These are phyloP conservation scores for Elaeis guineensis DNA, from an alignment of 176 grass and related monocot species.

Conservation along the genomic window DNA sequence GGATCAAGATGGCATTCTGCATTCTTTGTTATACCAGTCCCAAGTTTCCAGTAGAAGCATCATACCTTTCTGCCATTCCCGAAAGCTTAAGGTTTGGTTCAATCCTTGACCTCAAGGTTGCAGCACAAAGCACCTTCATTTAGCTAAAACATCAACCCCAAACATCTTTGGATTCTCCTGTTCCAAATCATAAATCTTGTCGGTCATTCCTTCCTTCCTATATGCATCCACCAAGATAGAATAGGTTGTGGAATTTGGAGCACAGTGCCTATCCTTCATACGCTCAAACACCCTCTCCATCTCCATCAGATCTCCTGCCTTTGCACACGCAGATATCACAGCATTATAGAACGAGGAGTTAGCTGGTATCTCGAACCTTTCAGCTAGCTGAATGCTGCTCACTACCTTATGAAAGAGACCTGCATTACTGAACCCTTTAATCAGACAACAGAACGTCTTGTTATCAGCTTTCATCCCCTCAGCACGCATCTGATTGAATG, in stretches of 20 bases:
- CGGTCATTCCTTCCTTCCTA: constrained; percentile 80
- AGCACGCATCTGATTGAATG: constrained; percentile 86
- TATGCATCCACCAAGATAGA: constrained; percentile 72
- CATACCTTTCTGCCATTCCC: no score
- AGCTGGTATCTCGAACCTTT: constrained; percentile 46
- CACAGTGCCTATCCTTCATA: constrained; percentile 70
- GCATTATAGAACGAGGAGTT: constrained; percentile 66
- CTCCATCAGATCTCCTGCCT: constrained; percentile 80
- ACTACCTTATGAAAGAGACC: constrained; percentile 91
- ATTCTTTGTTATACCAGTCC: no score
- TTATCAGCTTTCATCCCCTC: constrained; percentile 80
- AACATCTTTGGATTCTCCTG: constrained; percentile 37
- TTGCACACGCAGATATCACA: constrained; percentile 56
- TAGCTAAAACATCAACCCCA: constrained; percentile 24
- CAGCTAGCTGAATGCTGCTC: constrained; percentile 70
- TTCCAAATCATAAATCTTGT: constrained; percentile 81
- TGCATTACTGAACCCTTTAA: constrained; percentile 74
- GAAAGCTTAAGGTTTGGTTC: no score
- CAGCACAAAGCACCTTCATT: no score
- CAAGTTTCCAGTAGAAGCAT: no score
- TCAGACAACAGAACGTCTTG: constrained; percentile 85
- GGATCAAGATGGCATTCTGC: no score
- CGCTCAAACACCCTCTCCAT: constrained; percentile 89
- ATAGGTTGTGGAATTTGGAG: constrained; percentile 48
- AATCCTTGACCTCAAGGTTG: no score